Conservation (phyloP, 352 stramenopile species). For the Plasmopara viticola region DNA sequence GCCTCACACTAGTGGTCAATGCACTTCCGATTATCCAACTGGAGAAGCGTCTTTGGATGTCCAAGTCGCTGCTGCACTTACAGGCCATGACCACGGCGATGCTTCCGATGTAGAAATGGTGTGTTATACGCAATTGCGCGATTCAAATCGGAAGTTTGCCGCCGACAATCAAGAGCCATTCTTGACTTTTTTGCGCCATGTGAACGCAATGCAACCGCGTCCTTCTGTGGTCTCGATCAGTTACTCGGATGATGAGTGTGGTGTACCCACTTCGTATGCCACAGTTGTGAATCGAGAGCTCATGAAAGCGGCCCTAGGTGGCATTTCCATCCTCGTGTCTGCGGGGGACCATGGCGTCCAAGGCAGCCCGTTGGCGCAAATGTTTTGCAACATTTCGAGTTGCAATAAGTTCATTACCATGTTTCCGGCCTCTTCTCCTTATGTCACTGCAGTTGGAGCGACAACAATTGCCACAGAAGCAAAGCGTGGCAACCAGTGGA, state of each 20-base stretch:
- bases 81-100: conserved; percentile 29
- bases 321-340: conserved; percentile 62
- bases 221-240: conserved; percentile 71
- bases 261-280: conserved; percentile 44
- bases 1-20: conserved; percentile 36
- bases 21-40: conserved; percentile 32
- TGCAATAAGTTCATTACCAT: conserved; percentile 56
- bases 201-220: conserved; percentile 58
- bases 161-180: conserved; percentile 81
- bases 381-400: conserved; percentile 33
- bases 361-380: conserved; percentile 39
- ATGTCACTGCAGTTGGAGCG: conserved; percentile 57
- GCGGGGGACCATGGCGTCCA: conserved; percentile 58
- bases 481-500: conserved; percentile 29
- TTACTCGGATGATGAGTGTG: conserved; percentile 80
- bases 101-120: conserved; percentile 39
- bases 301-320: conserved; percentile 62
- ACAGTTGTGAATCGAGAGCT: conserved; percentile 62
- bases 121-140: conserved; percentile 53
- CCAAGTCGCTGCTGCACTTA: conserved; percentile 45
- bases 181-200: conserved; percentile 56
- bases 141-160: conserved; percentile 35
- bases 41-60: conserved; percentile 69
- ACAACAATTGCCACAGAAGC: conserved; percentile 32
- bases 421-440: conserved; percentile 72